Evolutionary conservation across 2,329 filamentous ascomycete genomes (phyloP), one percentile per base, ranked within the genome.

Genomic region (Penicillium sp.): DNA sequence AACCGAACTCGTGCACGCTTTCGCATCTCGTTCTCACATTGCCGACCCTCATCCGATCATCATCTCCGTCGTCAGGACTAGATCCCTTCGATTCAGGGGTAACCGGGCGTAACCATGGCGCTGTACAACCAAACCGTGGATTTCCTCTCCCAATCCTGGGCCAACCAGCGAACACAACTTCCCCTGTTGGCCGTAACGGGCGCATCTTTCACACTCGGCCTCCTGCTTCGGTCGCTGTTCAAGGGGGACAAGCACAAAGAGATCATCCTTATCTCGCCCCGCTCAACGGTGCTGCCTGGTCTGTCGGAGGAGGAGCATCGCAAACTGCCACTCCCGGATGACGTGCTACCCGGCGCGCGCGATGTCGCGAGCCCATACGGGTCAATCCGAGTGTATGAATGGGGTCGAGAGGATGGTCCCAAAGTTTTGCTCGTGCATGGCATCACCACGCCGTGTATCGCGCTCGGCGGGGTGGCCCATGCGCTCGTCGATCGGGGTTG

Each of bases 401-500:
- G 89, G 85, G 92, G 92, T 0, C 90, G 91, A 0, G 83, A 87
- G 61, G 79, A 84, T 38, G 91, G 91, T 1, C 84, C 87, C 30
- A 92, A 89, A 71, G 87, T 94, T 1, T 79, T 96, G 15, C 79
- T 96, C 28, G 78, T 96, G 17, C 92, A 94, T 75, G 92, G 92
- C 5, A 93, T 95, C 70, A 91, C 88, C 54, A 95, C 91, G 6
- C 92, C 92, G 0, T 88, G 88, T 64, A 80, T 93, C 53, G 84
- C 90, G 0, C 78, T 94, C 19, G 88, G 87, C 2, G 83, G 85
- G 45, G 74, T 95, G 38, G 90, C 89, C 15, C 82, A 87, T 72
- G 85, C 83, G 56, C 82, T 96, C 56, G 90, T 85, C 0, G 78
- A 80, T 7, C 83, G 81, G 59, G 90, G 91, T 0, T 93, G 86